phyloP scores from a whole-genome alignment of 306 rosid genomes.

The Inga oerstediana region DNA sequence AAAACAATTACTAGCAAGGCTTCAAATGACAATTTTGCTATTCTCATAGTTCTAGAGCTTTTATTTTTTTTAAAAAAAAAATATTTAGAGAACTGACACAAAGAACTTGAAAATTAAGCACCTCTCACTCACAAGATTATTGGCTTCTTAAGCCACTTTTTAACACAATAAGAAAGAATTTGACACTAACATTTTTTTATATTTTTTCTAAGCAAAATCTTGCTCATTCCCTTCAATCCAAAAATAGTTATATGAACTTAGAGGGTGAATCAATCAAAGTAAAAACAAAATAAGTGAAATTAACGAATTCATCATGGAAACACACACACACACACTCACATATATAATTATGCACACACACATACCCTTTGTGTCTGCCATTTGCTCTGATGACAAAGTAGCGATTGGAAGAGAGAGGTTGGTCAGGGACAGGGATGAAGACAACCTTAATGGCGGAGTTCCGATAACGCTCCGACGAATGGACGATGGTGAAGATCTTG shows the following conservation, averaged over 20 bases:
- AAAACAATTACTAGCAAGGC: not conserved
- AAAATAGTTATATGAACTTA: not conserved
- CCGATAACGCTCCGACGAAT: conserved; percentile 60
- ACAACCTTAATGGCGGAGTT: conserved; percentile 55
- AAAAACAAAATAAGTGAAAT: not conserved
- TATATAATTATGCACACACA: no score
- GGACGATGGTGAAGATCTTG: conserved; percentile 52
- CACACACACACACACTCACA: not conserved
- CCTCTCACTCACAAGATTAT: no score
- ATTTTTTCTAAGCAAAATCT: not conserved
- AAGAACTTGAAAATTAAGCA: no score
- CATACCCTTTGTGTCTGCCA: conserved; percentile 79
- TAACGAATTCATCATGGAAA: not conserved
- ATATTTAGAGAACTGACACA: not conserved
- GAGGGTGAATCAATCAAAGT: not conserved
- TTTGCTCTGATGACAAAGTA: conserved; percentile 77
- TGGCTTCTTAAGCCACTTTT: not conserved
- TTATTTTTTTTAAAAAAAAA: no score
- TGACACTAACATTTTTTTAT: not conserved
- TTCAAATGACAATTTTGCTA: not conserved
- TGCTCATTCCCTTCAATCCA: not conserved
- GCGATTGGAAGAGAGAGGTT: conserved; percentile 75
- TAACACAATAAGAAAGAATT: not conserved
- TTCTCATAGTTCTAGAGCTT: not conserved
- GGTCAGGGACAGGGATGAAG: conserved; percentile 79